Evolutionary conservation across 2,329 filamentous ascomycete species (phyloP), one percentile per base, ranked within the genome.

Genomic region (Passalora sequoiae): DNA sequence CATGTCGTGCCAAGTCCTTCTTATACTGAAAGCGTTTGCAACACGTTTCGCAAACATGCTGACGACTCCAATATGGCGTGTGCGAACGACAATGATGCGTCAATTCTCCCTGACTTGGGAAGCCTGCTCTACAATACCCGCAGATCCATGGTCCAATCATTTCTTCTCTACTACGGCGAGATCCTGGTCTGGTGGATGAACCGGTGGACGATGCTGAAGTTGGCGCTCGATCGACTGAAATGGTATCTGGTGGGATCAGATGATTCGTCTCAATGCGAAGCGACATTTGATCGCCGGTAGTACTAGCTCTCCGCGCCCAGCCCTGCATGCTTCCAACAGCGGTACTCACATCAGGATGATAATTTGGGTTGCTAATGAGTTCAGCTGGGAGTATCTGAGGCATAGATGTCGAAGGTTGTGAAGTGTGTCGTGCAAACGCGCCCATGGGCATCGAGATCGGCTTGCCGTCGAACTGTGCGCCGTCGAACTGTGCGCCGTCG

Each of bases 1-100:
- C 19, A 40, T 55, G 53, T n/a, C 53, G 32, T 8, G 28, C 25
- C 28, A 55, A 24, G 27, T 55, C 53, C 29, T 55, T 55, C 4
- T 43, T 25, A 19, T 55, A 55, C 19, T 55, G 53, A 22, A 55
- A 55, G 12, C 53, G 43, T 35, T 53, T 55, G 3, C 50, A 29
- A 39, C 53, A 55, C 4, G 44, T 28, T 12, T 29, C 27, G 24
- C 53, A 55, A 4, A 51, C 53, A 16, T 55, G 50, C 12, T 46
- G 50, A 4, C 53, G 48, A 20, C 42, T 51, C 12, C 37, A 27
- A 21, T 55, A 55, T 4, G 53, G 48, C 21, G 35, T 17, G 21
- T 55, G 53, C 13, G 48, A 51, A 8, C 53, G 50, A 3, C 48
- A 43, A 29, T 55, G 53, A 19, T 55, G 53, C 8, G 53, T 53